Evolutionary conservation across 129 eudicot genomes (phyloP), one percentile per base, ranked within the genome.

Genomic region (Silybum marianum): DNA sequence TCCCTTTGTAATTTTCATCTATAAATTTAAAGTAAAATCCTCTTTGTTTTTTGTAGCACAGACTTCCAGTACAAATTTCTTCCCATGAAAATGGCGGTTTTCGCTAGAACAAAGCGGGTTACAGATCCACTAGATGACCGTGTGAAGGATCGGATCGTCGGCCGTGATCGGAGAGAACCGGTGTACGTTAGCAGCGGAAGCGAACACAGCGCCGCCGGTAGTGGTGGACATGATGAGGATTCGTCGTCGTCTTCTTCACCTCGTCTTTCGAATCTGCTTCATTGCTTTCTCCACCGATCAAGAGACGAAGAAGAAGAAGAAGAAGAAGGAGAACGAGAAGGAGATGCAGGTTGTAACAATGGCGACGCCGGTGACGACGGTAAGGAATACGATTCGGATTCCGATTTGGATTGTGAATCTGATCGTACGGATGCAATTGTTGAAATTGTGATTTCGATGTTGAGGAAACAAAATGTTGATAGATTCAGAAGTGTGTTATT

Each of bases 121-220:
- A 89, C 96, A 51, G 92, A 91, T 67, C 96, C 96, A 77, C 69
- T 93, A 25, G 88, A 89, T 23, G 96, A 93, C 16, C 86, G 86
- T 51, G 93, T 82, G 24, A 87, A 84, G 73, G 89, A 90, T 28
- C 75, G 92, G 77, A 90, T 93, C 79, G 69, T 89, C 82, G 91
- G 90, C 21, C 48, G 78, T 22, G 83, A 38, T 11, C 23, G 71
- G 19, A 74, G 5, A 7, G 82, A 80, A 28, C 83, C 86, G 69
- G 84, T 42, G 40, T 88, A 88, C 54, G 66, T 80, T 62, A 87
- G 90, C 87, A 87, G 88, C 84, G 93, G 93, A 1, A 91, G 93
- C 77, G 95, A 88, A 26, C 90, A 91, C 84, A 85, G 89, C 66
- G 90, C 54, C 54, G 81, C 74, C 74, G 75, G 62, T 2, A 38